A percentile compares a stretch with the other conserved stretches of the same genome.
phyloP scores from a whole-genome alignment of 371 early-diverging fungal genomes.

The Massospora cicadina region DNA sequence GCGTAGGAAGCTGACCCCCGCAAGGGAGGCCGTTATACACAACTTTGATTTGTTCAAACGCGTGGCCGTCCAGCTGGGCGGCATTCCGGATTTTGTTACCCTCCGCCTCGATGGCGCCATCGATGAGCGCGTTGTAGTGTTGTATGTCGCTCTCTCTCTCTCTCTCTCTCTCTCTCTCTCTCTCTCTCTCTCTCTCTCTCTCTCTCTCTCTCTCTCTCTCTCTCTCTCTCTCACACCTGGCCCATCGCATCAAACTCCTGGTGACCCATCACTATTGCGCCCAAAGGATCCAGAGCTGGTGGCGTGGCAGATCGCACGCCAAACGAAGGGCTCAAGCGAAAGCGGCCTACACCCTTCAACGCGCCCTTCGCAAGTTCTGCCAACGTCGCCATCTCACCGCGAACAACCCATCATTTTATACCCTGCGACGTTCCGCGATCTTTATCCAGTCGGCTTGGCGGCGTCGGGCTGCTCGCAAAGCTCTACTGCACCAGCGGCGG shows the following conservation, averaged over 20 bases:
- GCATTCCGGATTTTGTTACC: background rate
- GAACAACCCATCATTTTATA: too few relatives aligned
- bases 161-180: too few relatives aligned
- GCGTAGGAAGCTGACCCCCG: background rate
- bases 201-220: too few relatives aligned
- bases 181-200: too few relatives aligned
- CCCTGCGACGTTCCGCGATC: background rate
- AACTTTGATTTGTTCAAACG: constrained; percentile 7
- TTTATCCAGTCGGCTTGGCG: background rate
- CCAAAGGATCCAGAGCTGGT: background rate
- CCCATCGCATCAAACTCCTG: background rate
- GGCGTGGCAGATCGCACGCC: background rate
- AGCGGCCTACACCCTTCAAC: background rate
- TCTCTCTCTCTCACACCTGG: too few relatives aligned
- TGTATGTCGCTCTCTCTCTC: constrained; percentile 3
- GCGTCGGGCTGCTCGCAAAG: background rate
- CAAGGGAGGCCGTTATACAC: background rate
- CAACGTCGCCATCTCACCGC: background rate
- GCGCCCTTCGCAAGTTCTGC: background rate
- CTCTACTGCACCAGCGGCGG: background rate
- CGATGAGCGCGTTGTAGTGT: background rate
- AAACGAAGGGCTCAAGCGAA: background rate
- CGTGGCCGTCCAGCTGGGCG: background rate
- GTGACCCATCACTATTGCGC: background rate
- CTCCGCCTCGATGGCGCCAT: background rate